Conservation (phyloP, 176 grass and related monocot species). For the Oryza meridionalis region DNA sequence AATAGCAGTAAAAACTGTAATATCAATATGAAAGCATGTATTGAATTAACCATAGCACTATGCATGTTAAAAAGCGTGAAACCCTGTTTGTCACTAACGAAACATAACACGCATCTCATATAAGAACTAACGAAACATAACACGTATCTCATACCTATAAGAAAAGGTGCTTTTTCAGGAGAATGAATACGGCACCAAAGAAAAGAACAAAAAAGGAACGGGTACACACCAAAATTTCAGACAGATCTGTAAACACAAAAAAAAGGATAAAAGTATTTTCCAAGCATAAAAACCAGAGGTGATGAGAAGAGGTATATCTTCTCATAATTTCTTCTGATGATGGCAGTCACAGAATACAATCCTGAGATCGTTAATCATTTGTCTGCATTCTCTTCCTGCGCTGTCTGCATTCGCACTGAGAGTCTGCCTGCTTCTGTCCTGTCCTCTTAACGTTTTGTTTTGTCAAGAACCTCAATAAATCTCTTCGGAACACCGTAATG, state of each 20-base stretch:
- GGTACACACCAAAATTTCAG: neutral
- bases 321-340: neutral
- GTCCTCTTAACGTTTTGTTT: conserved; percentile 80
- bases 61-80: neutral
- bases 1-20: neutral
- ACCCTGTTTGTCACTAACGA: neutral
- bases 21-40: neutral
- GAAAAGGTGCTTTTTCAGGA: neutral
- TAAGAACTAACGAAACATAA: neutral
- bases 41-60: neutral
- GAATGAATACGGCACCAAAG: neutral
- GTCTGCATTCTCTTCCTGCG: neutral
- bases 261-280: neutral
- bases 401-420: neutral
- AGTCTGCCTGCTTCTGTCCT: neutral
- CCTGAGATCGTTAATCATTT: neutral
- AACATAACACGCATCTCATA: neutral
- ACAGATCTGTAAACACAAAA: neutral
- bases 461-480: conserved; percentile 92
- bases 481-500: conserved; percentile 88
- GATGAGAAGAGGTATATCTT: neutral
- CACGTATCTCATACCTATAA: neutral
- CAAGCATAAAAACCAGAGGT: neutral
- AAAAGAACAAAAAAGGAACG: neutral
- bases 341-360: too few species aligned